A percentile compares a stretch with the other conserved stretches of the same genome.
Conservation (phyloP, 202 grass and related monocot genomes). For the Brachypodium distachyon region DNA sequence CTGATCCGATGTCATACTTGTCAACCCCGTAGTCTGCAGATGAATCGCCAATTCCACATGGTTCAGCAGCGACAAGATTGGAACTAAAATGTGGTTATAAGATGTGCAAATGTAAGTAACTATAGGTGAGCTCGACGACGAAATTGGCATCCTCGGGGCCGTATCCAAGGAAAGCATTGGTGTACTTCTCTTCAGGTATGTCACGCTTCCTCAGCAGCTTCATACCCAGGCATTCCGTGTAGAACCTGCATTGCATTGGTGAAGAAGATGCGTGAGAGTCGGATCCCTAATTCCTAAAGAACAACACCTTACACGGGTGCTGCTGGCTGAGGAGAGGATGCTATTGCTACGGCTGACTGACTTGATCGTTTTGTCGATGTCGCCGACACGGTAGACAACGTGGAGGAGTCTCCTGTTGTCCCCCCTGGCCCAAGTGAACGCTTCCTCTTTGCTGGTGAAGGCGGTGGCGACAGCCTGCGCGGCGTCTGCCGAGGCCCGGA, state of each 20-base stretch:
- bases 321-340: not conserved
- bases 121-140: conserved; percentile 78
- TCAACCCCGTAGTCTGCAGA: conserved; percentile 69
- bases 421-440: conserved; percentile 51
- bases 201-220: conserved; percentile 73
- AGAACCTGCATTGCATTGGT: conserved; percentile 43
- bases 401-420: conserved; percentile 78
- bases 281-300: not conserved
- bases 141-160: conserved; percentile 74
- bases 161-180: conserved; percentile 83
- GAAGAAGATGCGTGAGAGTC: not conserved
- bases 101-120: conserved; percentile 1
- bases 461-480: conserved; percentile 43
- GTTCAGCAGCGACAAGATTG: not conserved
- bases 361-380: conserved; percentile 82
- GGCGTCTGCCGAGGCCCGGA: conserved; percentile 31
- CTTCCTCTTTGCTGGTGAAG: conserved; percentile 38
- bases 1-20: conserved; percentile 66
- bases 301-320: not conserved
- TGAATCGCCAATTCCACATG: not conserved
- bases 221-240: conserved; percentile 83
- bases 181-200: conserved; percentile 77
- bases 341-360: not conserved
- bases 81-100: not conserved
- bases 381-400: conserved; percentile 81